Base-by-base conservation (phyloP, 441 rosid species). In the Adansonia rubrostipa region DNA sequence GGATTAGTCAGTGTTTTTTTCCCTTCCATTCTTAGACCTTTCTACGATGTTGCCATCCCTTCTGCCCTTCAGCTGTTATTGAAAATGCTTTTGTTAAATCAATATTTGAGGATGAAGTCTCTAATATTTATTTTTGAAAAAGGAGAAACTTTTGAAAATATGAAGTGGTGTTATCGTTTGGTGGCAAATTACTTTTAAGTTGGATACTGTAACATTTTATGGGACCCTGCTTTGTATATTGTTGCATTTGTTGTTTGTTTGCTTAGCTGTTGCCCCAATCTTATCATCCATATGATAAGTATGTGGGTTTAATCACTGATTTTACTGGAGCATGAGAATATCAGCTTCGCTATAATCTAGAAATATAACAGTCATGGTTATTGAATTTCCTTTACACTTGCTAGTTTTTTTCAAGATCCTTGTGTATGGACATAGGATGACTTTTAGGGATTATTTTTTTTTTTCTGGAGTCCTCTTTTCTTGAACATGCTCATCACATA, bases 221-320 rank as follows among this genome's bases (percentile, higher is more conserved):
- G 60, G 24, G 68, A 64, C 20, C 68, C 19, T 64, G 3, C 9
- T 2, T 64, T 36, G 3, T 63, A 6, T 64, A 14, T 58, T 58
- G 63, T 58, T 19, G 63, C 63, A 19, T 36, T 33, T 7, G 36
- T 64, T 64, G 5, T 40, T 36, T 64, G 17, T 64, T 64, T n/a
- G 17, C 47, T 33, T 1, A 6, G 47, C 36, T 64, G 10, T 15
- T 14, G 47, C 20, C 68, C 47, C 44, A 64, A 14, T 33, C 15
- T 33, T 14, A 6, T 15, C 15, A 5, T 33, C 47, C 1, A 4
- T 64, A 33, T 28, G 67, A 62, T 62, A 28, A 14, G 44, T 33
- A 62, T 33, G 45, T 28, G 68, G 68, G n/a, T 54, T 36, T 64
- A 36, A 64, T 64, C n/a, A 64, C 68, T 64, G 68, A n/a, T 58